Evolutionary conservation across 164 flowering plant genomes (phyloP), one percentile per base, ranked within the genome.

Genomic region (Magnolia kwangsiensis): DNA sequence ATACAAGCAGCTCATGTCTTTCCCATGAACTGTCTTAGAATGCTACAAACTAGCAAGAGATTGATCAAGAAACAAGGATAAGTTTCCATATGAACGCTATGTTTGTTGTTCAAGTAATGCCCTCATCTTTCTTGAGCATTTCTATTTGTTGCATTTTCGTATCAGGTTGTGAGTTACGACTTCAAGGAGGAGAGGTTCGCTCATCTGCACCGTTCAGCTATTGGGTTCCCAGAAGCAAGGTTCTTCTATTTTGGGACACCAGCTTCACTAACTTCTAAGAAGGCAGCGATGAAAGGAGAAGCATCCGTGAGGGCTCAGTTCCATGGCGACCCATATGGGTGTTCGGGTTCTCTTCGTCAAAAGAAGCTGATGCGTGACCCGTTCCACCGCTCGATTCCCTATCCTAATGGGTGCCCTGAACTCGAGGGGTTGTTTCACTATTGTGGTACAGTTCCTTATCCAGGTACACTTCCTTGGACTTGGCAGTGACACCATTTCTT

Each of bases 131-230:
- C 16, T 55, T 55, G 61, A 55, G 6, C 7, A 9, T 55, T 55
- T 55, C 16, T 55, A 3, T 55, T 16, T 55, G 61, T 68, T 31
- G 13, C 71, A 2, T 68, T 29, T 55, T 37, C 6, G n/a, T 24
- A 70, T 51, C 84, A 94, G 98, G 98, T 95, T 72, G 95, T 95
- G 58, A 88, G 98, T 76, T 95, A 93, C 78, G 97, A 91, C 79
- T 95, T 95, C 79, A 95, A 95, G 88, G 92, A 92, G 81, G 92
- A 91, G 71, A 90, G 98, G 71, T 95, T 95, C 80, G 86, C 89
- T 1, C 77, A 83, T 78, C 86, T 95, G 29, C 99, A 95, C 77
- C 94, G 98, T 5, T 88, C 89, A n/a, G 98, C 99, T 31, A 88
- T 93, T 67, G 80, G 90, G 51, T 95, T 95, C 79, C 98, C 99